Percentiles rank a stretch among this genome's conserved stretches.
These are phyloP conservation scores for Starmerella stellata DNA, from an alignment of 805 yeast species.

Conservation along the genomic window DNA sequence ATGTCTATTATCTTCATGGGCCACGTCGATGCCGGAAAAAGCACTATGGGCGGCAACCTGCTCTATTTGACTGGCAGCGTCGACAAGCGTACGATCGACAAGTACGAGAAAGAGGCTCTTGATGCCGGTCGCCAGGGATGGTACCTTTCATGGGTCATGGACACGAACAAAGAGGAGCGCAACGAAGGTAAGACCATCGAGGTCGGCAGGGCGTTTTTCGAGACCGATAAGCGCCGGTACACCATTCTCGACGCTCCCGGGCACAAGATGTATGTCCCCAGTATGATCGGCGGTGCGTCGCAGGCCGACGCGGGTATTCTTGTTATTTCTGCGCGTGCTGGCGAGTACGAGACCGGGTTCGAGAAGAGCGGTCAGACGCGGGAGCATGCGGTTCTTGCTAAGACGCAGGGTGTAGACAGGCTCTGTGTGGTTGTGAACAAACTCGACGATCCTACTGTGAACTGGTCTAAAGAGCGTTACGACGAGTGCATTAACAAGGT, in stretches of 20 bases:
- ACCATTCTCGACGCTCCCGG: constrained; percentile 99
- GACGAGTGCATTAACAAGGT: constrained; percentile 85
- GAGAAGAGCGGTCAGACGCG: constrained; percentile 98
- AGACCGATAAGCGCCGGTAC: constrained; percentile 94
- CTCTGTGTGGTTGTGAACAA: constrained; percentile 87
- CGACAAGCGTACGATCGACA: constrained; percentile 95
- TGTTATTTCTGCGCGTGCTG: constrained; percentile 95
- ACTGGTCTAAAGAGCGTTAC: constrained; percentile 90
- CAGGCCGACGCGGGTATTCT: constrained; percentile 97
- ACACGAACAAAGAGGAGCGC: constrained; percentile 96
- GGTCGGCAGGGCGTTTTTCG: constrained; percentile 94
- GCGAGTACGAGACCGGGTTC: constrained; percentile 98
- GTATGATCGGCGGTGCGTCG: constrained; percentile 99
- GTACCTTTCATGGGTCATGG: constrained; percentile 99
- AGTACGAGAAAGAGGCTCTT: constrained; percentile 94
- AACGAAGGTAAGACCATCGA: constrained; percentile 97
- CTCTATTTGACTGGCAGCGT: constrained; percentile 88
- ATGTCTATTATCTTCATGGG: constrained; percentile 97
- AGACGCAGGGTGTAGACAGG: constrained; percentile 94
- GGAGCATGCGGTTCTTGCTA: constrained; percentile 93
- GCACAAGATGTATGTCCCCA: constrained; percentile 95
- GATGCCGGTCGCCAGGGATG: constrained; percentile 99
- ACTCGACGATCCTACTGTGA: constrained; percentile 97
- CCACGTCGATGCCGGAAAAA: constrained; percentile 98
- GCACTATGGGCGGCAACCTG: constrained; percentile 98